Percentiles rank a stretch among this genome's conserved stretches.
These are phyloP conservation scores for Eucalyptus sp. DNA, from an alignment of 345 rosid genomes.

Conservation along the genomic window DNA sequence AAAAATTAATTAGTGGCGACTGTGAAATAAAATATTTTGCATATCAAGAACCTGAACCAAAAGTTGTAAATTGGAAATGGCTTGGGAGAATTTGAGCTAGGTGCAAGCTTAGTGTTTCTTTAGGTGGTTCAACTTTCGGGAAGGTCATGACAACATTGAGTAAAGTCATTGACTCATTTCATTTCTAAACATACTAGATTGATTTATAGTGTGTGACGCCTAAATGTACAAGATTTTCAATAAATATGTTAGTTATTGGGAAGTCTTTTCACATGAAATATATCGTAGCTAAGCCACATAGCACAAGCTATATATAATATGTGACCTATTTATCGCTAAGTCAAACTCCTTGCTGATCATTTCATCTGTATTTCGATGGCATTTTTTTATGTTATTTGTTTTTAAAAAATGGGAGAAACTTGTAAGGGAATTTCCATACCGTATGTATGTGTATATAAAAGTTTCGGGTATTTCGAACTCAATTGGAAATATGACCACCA, in stretches of 20 bases:
- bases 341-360: not conserved
- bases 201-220: not conserved
- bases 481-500: no score
- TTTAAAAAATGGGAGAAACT: not conserved
- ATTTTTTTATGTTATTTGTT: not conserved
- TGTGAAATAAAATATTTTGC: no score
- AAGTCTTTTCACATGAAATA: not conserved
- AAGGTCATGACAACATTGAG: not conserved
- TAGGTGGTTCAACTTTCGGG: not conserved
- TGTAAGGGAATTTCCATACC: not conserved
- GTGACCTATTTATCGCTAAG: not conserved
- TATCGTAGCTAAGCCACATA: fast-evolving
- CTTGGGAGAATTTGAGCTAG: not conserved
- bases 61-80: not conserved
- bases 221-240: not conserved
- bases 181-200: not conserved
- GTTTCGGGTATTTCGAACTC: not conserved
- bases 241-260: not conserved
- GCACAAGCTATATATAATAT: not conserved
- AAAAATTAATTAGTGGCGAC: not conserved
- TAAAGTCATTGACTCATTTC: not conserved
- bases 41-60: not conserved
- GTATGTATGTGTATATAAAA: not conserved
- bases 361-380: not conserved
- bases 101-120: not conserved